phyloP scores from a whole-genome alignment of 306 rosid genomes.

The Quercus robur region DNA sequence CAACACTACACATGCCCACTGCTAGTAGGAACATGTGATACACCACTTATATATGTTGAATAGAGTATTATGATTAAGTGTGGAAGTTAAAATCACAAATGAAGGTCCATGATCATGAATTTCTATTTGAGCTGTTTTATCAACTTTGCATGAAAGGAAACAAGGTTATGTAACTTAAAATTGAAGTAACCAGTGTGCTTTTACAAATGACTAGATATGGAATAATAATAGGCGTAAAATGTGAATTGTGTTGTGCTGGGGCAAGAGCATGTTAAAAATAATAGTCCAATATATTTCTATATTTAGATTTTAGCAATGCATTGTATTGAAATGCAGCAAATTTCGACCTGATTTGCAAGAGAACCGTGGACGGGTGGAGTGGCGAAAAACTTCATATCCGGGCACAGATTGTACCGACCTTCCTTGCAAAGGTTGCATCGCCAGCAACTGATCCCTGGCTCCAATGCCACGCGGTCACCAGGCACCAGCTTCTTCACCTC shows the following conservation, averaged over 20 bases:
- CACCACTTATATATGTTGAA: not conserved
- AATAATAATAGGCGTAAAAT: not conserved
- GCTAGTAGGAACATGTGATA: not conserved
- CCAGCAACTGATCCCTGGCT: slow-evolving; percentile 92
- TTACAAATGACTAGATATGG: not conserved
- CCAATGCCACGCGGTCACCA: slow-evolving; percentile 80
- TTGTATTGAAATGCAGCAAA: not conserved
- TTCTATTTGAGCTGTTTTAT: not conserved
- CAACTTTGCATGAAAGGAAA: not conserved
- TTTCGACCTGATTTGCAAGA: slow-evolving; percentile 80
- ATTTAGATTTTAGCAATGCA: not conserved
- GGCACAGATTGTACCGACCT: slow-evolving; percentile 85
- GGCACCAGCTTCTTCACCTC: slow-evolving; percentile 52
- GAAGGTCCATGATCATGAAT: not conserved
- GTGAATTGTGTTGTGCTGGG: not conserved
- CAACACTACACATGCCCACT: not conserved
- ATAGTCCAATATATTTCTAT: not conserved
- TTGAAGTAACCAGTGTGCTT: not conserved
- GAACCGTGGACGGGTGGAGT: slow-evolving; percentile 91
- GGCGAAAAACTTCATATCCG: slow-evolving; percentile 89
- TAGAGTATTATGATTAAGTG: not conserved
- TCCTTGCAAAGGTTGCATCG: slow-evolving; percentile 66
- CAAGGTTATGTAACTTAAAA: not conserved
- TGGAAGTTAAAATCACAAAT: not conserved
- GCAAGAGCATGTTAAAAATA: not conserved